Percentiles rank a stretch among this genome's conserved stretches.
These are phyloP conservation scores for Coriolopsis trogii DNA, from an alignment of 1,284 basidiomycete species.

Conservation along the genomic window DNA sequence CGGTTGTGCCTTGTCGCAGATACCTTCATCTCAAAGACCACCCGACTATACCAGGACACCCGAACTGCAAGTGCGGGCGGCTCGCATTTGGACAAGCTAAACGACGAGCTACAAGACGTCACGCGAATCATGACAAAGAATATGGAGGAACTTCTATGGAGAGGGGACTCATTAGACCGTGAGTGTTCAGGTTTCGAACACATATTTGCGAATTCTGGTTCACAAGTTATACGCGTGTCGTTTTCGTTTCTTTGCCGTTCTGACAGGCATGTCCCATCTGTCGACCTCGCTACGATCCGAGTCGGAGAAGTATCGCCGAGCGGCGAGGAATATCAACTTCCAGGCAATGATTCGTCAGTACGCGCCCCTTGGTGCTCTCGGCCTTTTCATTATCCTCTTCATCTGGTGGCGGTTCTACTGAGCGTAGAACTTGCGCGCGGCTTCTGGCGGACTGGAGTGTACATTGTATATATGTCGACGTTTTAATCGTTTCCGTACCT, in stretches of 20 bases:
- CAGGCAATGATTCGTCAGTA: slow-evolving; percentile 95
- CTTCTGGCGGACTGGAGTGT: slow-evolving; percentile 14
- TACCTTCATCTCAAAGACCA: slow-evolving; percentile 98
- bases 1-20: slow-evolving; percentile 44
- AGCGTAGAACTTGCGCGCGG: slow-evolving; percentile 12
- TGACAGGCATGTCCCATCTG: slow-evolving; percentile 91
- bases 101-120: slow-evolving; percentile 96
- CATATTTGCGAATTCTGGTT: neutral
- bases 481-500: slow-evolving; percentile 15
- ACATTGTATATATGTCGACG: slow-evolving; percentile 18
- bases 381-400: slow-evolving; percentile 82
- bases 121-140: slow-evolving; percentile 99
- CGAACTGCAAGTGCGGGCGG: slow-evolving; percentile 76
- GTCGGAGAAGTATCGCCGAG: slow-evolving; percentile 97
- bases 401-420: slow-evolving; percentile 90
- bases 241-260: neutral
- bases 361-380: slow-evolving; percentile 86
- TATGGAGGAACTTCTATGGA: slow-evolving; percentile 99
- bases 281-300: slow-evolving; percentile 98
- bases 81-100: slow-evolving; percentile 84
- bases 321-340: slow-evolving; percentile 93
- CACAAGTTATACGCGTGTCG: neutral
- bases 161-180: slow-evolving; percentile 96
- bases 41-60: slow-evolving; percentile 92
- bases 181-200: slow-evolving; percentile 32